A percentile compares a stretch with the other conserved stretches of the same genome.
Evolutionary conservation across 768 basidiomycete genomes (phyloP).

Genomic region (Kwoniella sp.): DNA sequence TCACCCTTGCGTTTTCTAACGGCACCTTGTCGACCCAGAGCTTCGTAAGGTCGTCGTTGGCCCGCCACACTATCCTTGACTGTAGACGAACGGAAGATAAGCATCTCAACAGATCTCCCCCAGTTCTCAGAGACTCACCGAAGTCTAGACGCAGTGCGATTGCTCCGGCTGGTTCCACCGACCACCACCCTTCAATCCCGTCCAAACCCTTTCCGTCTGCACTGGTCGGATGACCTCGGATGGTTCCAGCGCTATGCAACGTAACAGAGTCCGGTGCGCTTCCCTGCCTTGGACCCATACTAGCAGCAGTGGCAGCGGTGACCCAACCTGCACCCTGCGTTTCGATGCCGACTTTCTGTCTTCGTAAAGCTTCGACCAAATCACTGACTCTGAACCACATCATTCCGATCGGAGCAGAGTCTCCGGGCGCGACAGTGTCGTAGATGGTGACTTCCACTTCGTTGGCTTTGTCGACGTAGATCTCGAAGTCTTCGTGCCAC

Average conservation of each 20-base stretch:
- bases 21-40: conserved; percentile 95
- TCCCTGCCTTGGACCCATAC: conserved; percentile 57
- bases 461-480: conserved; percentile 94
- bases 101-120: background rate
- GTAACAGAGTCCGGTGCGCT: conserved; percentile 45
- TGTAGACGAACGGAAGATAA: conserved; percentile 53
- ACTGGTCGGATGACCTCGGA: conserved; percentile 32
- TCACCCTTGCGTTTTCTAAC: conserved; percentile 97
- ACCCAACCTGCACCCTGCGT: conserved; percentile 78
- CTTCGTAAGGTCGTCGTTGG: conserved; percentile 85
- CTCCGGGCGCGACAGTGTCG: conserved; percentile 76
- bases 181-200: conserved; percentile 95
- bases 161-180: conserved; percentile 96
- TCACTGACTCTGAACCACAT: conserved; percentile 94
- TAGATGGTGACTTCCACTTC: conserved; percentile 96
- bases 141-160: conserved; percentile 86
- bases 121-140: conserved; percentile 65
- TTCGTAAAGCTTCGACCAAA: conserved; percentile 85
- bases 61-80: conserved; percentile 93
- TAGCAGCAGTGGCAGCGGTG: conserved; percentile 65
- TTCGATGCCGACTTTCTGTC: conserved; percentile 88
- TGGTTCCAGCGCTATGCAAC: conserved; percentile 42
- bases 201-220: conserved; percentile 59
- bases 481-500: conserved; percentile 98
- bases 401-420: conserved; percentile 87